Evolutionary conservation across 208 protist species (phyloP), one percentile per base, ranked within the genome.

Genomic region (Crithidia fasciculata): DNA sequence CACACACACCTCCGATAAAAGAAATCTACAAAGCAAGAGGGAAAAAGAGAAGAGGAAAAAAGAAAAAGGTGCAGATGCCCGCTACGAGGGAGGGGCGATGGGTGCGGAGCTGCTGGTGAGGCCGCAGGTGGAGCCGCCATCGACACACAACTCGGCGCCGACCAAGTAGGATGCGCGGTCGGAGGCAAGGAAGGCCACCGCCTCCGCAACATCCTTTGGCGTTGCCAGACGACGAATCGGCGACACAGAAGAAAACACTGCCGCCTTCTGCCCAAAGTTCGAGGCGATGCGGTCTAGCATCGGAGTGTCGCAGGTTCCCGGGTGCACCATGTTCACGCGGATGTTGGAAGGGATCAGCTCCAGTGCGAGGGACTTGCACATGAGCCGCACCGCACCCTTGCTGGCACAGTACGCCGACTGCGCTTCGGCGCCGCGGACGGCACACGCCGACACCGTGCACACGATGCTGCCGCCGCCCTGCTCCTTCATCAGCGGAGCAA

Each of bases 11-110:
- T 28, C 28, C 28, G 28, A 28, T 28, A 49, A 49, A 49, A 13
- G 45, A 49, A 49, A 49, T 44, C 16, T 45, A 41, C 19, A 60
- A 79, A 79, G 47, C 40, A 55, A 67, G 28, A 44, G 0, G 36
- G 43, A 43, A 55, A 67, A 55, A 40, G 60, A 52, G 10, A 37
- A n/a, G 19, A 12, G 45, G 36, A 56, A 49, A n/a, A 28, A 67
- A 28, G 55, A 56, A 8, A 19, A 65, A 52, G 7, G 28, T n/a
- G 58, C 7, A 28, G 50, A 12, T 12, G 6, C n/a, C 50, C 28
- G 50, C 36, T 65, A 28, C n/a, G 39, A 19, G 7, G 18, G 43
- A 28, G 7, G 41, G 9, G 41, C 18, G 10, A 36, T 12, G 8
- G 41, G 13, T 36, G 16, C 39, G 9, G 13, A 6, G 40, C 6